These are phyloP conservation scores for Trichoderma polysporum DNA, from an alignment of 2,329 filamentous ascomycete genomes.

Conservation along the genomic window DNA sequence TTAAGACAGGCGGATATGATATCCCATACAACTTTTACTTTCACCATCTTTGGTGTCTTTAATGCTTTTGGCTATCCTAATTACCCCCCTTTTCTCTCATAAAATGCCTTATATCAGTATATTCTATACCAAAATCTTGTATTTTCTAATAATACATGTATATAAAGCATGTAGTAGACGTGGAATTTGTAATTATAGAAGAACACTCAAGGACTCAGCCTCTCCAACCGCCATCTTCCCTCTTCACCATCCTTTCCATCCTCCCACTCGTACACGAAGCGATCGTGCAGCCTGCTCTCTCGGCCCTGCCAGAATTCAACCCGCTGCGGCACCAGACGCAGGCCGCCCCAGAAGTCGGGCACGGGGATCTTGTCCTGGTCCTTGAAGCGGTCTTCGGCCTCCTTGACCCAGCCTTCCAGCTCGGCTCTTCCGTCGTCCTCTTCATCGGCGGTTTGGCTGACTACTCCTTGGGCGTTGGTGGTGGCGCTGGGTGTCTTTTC, in stretches of 20 bases:
- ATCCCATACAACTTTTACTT: not conserved
- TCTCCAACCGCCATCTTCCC: constrained; percentile 64
- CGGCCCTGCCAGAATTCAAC: constrained; percentile 98
- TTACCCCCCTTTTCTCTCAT: not conserved
- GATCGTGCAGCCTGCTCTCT: constrained; percentile 86
- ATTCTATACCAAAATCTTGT: not conserved
- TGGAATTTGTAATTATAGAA: not conserved
- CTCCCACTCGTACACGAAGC: constrained; percentile 77
- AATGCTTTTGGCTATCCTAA: not conserved
- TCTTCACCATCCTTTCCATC: constrained; percentile 43
- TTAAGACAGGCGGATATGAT: not conserved
- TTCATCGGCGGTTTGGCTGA: not conserved
- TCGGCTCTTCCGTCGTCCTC: constrained; percentile 67
- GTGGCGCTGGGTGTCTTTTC: not conserved
- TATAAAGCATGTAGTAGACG: not conserved
- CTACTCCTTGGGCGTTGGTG: not conserved
- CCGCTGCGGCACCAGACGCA: constrained; percentile 79
- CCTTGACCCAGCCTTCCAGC: constrained; percentile 74
- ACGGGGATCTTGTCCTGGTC: constrained; percentile 79
- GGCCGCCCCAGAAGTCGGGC: constrained; percentile 90
- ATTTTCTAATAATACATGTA: constrained; percentile 9
- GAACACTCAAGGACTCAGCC: constrained; percentile 68
- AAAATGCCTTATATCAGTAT: not conserved
- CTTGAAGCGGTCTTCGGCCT: constrained; percentile 73
- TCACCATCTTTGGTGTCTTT: not conserved